Base-by-base conservation (phyloP, 306 rosid genomes). In the Trifolium subterraneum region DNA sequence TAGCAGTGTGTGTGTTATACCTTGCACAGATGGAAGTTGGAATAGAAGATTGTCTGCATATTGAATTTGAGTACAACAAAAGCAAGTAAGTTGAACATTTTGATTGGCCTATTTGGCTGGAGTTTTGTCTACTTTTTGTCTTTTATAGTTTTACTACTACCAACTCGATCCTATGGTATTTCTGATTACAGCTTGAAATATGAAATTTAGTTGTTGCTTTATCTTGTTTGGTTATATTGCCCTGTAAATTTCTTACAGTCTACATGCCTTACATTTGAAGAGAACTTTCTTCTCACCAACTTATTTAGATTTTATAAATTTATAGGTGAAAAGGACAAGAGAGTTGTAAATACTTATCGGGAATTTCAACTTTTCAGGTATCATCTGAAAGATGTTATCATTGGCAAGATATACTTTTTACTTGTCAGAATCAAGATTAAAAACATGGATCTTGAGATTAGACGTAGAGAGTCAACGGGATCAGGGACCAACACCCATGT, bases 371-470 rank as follows among this genome's bases (percentile, higher is more conserved):
- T 79, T 82, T 71, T 27, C 87, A 94, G 99, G 90, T 94, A 92
- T 87, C 93, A 94, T 85, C 86, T 92, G 74, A 94, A 91, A 87
- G 99, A 94, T 60, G 96, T 94, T 72, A 94, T 94, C 48, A 84
- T 94, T 58, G 99, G 99, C 51, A 94, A 94, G 90, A 94, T 94
- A 74, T 94, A 94, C 76, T 94, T 94, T 74, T 88, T 94, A 72
- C 99, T 94, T 64, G 99, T 94, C 64, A 94, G 99, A 90, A 94
- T 94, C 88, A 94, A 94, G 87, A 88, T 94, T 70, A 94, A 94
- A 81, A 94, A 94, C 82, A 94, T 94, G 99, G 99, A 94, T 69
- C 88, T 94, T 80, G 99, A 94, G 89, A 92, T 94, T 65, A 87
- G 97, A 77, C 97, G 99, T 31, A 80, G 99, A 67, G 99, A 94